phyloP scores from a whole-genome alignment of 768 basidiomycete species.

The Boletus huronensis region DNA sequence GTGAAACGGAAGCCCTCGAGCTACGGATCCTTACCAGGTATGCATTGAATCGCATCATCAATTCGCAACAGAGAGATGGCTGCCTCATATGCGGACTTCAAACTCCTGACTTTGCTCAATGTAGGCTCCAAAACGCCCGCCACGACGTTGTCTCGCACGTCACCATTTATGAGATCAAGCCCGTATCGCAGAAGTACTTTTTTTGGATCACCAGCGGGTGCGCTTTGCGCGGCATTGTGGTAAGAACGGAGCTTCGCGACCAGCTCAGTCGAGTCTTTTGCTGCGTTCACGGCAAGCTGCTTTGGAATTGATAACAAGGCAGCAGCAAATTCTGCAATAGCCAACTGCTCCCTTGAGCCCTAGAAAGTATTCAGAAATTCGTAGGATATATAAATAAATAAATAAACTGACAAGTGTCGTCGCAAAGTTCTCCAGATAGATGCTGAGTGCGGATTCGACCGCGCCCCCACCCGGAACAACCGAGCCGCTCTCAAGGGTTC shows the following conservation, averaged over 20 bases:
- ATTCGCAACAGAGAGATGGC: constrained; percentile 93
- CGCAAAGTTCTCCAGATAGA: constrained; percentile 98
- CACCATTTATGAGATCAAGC: constrained; percentile 89
- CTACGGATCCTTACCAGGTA: constrained; percentile 59
- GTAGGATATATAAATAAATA: neutral
- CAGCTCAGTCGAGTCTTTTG: constrained; percentile 96
- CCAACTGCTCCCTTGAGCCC: constrained; percentile 98
- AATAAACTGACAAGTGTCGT: constrained; percentile 82
- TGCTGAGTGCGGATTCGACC: constrained; percentile 93
- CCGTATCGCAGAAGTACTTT: constrained; percentile 89
- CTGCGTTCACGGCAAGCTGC: constrained; percentile 94
- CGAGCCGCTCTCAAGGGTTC: constrained; percentile 91
- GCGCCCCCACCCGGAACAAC: constrained; percentile 98
- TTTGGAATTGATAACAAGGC: constrained; percentile 95
- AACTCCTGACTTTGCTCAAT: constrained; percentile 92
- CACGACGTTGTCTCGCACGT: constrained; percentile 90
- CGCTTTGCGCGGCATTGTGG: constrained; percentile 95
- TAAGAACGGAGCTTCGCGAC: constrained; percentile 96
- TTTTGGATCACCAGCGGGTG: constrained; percentile 86
- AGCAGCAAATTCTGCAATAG: constrained; percentile 97
- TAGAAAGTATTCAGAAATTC: constrained; percentile 31
- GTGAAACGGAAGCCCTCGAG: constrained; percentile 10
- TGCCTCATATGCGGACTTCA: constrained; percentile 97
- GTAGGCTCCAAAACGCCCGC: constrained; percentile 96
- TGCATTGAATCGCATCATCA: constrained; percentile 92